These are phyloP conservation scores for Phytophthora hibernalis DNA, from an alignment of 352 stramenopile genomes.

Conservation along the genomic window DNA sequence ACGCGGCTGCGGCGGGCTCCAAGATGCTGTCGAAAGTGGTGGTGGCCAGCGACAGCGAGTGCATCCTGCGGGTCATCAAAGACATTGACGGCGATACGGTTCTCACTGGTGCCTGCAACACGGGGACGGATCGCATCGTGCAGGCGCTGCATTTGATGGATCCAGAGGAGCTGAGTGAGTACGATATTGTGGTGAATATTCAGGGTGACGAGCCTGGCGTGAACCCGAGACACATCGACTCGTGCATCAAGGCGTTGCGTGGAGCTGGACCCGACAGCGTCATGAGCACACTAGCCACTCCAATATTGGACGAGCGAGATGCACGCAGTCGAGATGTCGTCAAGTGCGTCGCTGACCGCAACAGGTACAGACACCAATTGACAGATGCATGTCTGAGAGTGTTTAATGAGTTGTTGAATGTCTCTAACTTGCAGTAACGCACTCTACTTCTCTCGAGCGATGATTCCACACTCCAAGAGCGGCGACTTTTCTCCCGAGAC, in stretches of 20 bases:
- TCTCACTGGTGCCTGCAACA: conserved; percentile 72
- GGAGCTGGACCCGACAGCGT: conserved; percentile 52
- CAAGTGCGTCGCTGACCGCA: conserved; percentile 74
- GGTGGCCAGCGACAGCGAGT: conserved; percentile 79
- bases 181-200: conserved; percentile 87
- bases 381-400: not conserved
- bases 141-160: conserved; percentile 60
- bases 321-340: conserved; percentile 72
- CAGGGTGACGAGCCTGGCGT: conserved; percentile 87
- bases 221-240: conserved; percentile 80
- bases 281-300: conserved; percentile 83
- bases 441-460: conserved; percentile 85
- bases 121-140: conserved; percentile 81
- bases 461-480: conserved; percentile 81
- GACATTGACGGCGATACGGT: conserved; percentile 54
- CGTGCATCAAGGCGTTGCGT: conserved; percentile 66
- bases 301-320: conserved; percentile 62
- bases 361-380: conserved; percentile 44
- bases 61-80: conserved; percentile 58
- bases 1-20: conserved; percentile 56
- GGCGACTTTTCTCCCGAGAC: conserved; percentile 58
- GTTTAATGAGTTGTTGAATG: not conserved
- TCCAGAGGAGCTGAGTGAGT: conserved; percentile 47
- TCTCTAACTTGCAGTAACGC: conserved; percentile 55
- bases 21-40: conserved; percentile 74